A percentile compares a stretch with the other conserved stretches of the same genome.
Evolutionary conservation across 805 yeast species (phyloP).

Genomic region (Metschnikowia vanudenii): DNA sequence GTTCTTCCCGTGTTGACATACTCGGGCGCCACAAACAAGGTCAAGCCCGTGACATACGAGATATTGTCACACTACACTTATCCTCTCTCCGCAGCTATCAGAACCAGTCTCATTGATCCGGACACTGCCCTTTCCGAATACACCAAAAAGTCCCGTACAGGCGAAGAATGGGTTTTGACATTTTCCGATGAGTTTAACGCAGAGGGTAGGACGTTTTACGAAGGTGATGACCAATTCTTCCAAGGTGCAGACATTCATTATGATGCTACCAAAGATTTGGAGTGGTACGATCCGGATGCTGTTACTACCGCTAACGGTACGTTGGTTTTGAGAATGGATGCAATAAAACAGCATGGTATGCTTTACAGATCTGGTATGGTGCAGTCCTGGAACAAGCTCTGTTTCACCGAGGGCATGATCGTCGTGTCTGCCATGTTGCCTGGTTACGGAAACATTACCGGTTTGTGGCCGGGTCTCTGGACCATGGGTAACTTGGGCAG

Average conservation of each 20-base stretch:
- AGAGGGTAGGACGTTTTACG: slow-evolving; percentile 87
- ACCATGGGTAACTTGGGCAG: slow-evolving; percentile 90
- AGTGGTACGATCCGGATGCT: slow-evolving; percentile 96
- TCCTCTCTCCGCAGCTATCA: slow-evolving; percentile 55
- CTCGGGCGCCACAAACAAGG: slow-evolving; percentile 55
- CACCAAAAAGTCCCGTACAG: slow-evolving; percentile 40
- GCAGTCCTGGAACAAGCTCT: slow-evolving; percentile 88
- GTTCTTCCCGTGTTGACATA: slow-evolving; percentile 81
- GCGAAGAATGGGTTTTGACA: slow-evolving; percentile 63
- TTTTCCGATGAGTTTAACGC: slow-evolving; percentile 90
- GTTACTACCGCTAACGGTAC: slow-evolving; percentile 74
- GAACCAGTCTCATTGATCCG: slow-evolving; percentile 63
- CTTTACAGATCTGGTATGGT: slow-evolving; percentile 89
- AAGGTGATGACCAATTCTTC: slow-evolving; percentile 91
- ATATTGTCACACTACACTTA: slow-evolving; percentile 55
- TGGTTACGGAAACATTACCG: slow-evolving; percentile 71
- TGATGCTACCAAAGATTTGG: slow-evolving; percentile 84
- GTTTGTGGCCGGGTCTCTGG: slow-evolving; percentile 98
- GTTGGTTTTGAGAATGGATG: slow-evolving; percentile 69
- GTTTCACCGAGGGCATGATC: slow-evolving; percentile 80
- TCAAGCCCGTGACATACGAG: slow-evolving; percentile 37
- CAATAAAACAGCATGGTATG: slow-evolving; percentile 73
- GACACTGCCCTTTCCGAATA: slow-evolving; percentile 62
- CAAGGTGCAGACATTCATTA: slow-evolving; percentile 80
- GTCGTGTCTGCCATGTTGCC: slow-evolving; percentile 80